These are phyloP conservation scores for Botrytis squamosa DNA, from an alignment of 2,329 filamentous ascomycete genomes.

Conservation along the genomic window DNA sequence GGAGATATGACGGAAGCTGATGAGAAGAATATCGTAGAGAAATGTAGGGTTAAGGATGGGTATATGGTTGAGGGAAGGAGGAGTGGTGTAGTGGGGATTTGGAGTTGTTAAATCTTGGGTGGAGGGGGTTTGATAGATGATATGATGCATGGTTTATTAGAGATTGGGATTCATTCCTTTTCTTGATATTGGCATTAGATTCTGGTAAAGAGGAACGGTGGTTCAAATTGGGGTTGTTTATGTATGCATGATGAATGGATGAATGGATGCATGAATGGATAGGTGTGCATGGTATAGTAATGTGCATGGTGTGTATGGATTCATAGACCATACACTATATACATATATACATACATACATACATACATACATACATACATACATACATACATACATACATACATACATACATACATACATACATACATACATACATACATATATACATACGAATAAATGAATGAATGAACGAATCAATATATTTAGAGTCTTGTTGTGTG, in stretches of 20 bases:
- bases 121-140: not conserved
- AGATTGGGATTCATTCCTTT: not conserved
- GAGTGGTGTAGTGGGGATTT: slow-evolving; percentile 86
- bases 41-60: slow-evolving; percentile 86
- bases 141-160: not conserved
- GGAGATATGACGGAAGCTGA: slow-evolving; percentile 41
- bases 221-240: not conserved
- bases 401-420: not conserved
- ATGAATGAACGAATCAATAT: not conserved
- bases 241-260: not conserved
- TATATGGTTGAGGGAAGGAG: slow-evolving; percentile 88
- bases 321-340: not conserved
- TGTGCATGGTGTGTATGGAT: not conserved
- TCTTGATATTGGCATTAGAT: not conserved
- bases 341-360: not conserved
- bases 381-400: not conserved
- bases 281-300: not conserved
- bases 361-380: not conserved
- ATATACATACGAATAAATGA: not conserved
- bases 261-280: not conserved
- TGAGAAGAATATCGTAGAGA: slow-evolving; percentile 71
- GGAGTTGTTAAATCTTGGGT: slow-evolving; percentile 63
- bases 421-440: not conserved
- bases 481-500: not conserved
- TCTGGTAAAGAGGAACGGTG: not conserved